Percentiles rank a stretch among this genome's conserved stretches.
phyloP scores from a whole-genome alignment of 176 grass and related monocot genomes.

The Pharus latifolius region DNA sequence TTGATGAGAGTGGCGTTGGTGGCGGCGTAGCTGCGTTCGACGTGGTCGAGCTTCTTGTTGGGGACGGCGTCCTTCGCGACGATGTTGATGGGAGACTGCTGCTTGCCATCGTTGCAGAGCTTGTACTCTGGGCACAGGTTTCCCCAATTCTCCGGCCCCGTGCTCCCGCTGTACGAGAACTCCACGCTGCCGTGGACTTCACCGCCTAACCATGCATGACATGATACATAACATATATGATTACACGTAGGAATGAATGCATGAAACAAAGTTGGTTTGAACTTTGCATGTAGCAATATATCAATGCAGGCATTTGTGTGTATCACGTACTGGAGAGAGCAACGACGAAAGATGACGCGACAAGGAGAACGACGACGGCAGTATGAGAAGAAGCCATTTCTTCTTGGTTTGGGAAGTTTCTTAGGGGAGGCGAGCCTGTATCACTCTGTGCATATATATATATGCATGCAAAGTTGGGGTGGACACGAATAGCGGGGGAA shows the following conservation, averaged over 20 bases:
- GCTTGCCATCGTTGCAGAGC: slow-evolving; percentile 31
- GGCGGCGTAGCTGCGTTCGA: slow-evolving; percentile 33
- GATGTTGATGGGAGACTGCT: slow-evolving; percentile 77
- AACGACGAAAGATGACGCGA: background rate
- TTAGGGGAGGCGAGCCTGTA: background rate
- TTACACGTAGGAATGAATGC: too few relatives aligned
- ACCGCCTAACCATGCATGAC: too few relatives aligned
- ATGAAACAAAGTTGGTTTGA: too few relatives aligned
- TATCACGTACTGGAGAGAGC: background rate
- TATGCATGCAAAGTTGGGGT: too few relatives aligned
- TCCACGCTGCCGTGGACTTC: background rate
- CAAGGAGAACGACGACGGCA: background rate
- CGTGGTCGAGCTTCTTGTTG: background rate
- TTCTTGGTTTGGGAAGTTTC: too few relatives aligned
- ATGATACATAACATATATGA: too few relatives aligned
- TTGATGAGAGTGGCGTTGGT: too few relatives aligned
- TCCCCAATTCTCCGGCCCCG: slow-evolving; percentile 55
- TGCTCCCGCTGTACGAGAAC: background rate
- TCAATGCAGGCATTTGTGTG: too few relatives aligned
- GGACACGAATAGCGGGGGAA: background rate
- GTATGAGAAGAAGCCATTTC: background rate
- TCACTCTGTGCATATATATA: background rate
- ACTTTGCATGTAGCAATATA: too few relatives aligned
- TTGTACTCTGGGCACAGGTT: slow-evolving; percentile 38
- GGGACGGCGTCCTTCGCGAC: background rate